Base-by-base conservation (phyloP, 495 filamentous ascomycete genomes). In the Aspergillus carlsbadensis region DNA sequence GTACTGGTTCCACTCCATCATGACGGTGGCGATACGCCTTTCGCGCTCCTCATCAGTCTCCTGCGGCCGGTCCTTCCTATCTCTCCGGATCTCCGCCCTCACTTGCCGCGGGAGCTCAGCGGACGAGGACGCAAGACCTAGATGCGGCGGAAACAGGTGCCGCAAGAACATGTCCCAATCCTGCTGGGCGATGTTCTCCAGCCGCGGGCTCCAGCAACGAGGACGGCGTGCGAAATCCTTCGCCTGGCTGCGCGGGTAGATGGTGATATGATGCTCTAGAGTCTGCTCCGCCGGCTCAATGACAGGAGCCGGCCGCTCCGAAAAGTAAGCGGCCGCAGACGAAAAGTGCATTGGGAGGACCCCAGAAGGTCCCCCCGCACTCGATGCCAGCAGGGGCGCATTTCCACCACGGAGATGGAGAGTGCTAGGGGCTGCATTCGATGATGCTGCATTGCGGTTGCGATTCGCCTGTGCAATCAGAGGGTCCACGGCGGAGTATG, bases 131-230 rank as follows among this genome's bases (percentile, higher is more conserved):
- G 75, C 74, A 11, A 72, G 65, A 8, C 71, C 73, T 15, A 76
- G 59, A 43, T 77, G 66, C 11, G 73, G 62, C 2, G 76, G 72
- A 35, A 82, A 77, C 1, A 81, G 64, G 54, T 76, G 71, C n/a
- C 72, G 70, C 36, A 80, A 44, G 52, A 81, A 82, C 11, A 70
- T 74, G 46, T 78, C 72, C 79, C 79, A 82, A 61, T 82, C 79
- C 58, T 74, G 71, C 59, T 75, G 74, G 40, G 63, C 59, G 10
- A 81, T 68, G 29, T 79, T 73, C 40, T 70, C 56, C 39, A 61
- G 63, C 13, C 69, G 65, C 11, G 70, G 61, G 21, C 59, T 69
- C 71, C 75, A 73, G 49, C 73, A 74, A 0, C 77, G 78, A 3
- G 73, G 68, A 37, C 78, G 70, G 20, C 73, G 77, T 6, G 71